Base-by-base conservation (phyloP, 768 basidiomycete genomes). In the Cystofilobasidium macerans region DNA sequence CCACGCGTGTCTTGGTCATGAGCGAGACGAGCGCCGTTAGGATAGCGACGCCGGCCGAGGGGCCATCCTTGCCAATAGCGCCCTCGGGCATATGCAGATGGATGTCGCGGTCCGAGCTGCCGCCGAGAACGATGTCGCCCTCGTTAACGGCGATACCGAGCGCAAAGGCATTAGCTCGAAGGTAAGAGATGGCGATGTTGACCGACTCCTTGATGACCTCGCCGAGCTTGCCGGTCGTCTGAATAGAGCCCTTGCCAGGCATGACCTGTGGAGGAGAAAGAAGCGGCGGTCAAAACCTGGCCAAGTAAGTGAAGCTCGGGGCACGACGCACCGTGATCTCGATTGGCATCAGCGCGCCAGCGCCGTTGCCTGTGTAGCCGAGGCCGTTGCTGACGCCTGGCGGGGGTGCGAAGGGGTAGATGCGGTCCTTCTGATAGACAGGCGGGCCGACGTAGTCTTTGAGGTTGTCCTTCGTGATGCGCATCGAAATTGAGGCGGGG, bases 71-170 rank as follows among this genome's bases (percentile, higher is more conserved):
- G 42, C 75, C 75, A 32, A 76, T 76, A 0, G 71, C 74, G 12
- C 90, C 91, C 74, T 90, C 91, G 0, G 92, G 90, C 94, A 95
- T 97, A 74, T 98, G 95, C 45, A 99, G 83, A 76, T 98, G 94
- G 22, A 98, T 81, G 71, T 97, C 92, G 45, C 84, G 81, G 72
- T 94, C 87, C 22, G 65, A 67, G 28, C 40, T 54, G 3, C 58
- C 65, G 9, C 65, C 65, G 22, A 97, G 78, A 74, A 92, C 85
- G 74, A 87, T 85, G 62, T 89, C 87, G 8, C 82, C 83, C 0
- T 81, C 78, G 1, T 81, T 80, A 57, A 81, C 75, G 8, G 91
- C 92, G 72, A 97, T 88, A 4, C 92, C 91, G 14, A 98, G 82
- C 59, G 87, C 85, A 73, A 82, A 87, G 16, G 95, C 89, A 73